Percentiles rank a stretch among this genome's conserved stretches.
Conservation (phyloP, 208 protist species). For the Novymonas esmeraldas region DNA sequence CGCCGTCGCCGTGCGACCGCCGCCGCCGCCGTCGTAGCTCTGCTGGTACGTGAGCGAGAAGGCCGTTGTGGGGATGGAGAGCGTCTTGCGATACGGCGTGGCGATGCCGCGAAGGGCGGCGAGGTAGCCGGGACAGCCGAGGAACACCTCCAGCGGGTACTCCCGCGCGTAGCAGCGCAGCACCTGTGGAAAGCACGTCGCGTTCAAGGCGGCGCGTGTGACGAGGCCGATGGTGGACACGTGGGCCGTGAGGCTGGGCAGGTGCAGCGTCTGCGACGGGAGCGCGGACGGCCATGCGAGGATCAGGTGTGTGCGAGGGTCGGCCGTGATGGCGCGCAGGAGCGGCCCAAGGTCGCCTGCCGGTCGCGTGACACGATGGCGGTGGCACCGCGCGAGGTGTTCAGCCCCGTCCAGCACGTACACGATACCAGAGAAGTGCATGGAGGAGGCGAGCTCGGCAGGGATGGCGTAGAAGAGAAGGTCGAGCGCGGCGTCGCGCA, state of each 20-base stretch:
- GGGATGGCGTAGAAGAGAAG: constrained; percentile 58
- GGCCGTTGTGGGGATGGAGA: constrained; percentile 30
- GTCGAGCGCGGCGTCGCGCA: constrained; percentile 62
- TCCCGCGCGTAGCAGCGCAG: constrained; percentile 29
- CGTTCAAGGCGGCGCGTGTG: constrained; percentile 1
- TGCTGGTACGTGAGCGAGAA: constrained; percentile 35
- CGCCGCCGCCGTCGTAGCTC: constrained; percentile 11
- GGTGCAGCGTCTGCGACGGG: constrained; percentile 22
- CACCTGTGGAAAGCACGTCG: constrained; percentile 27
- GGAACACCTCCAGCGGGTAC: constrained; percentile 54
- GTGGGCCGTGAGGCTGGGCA: constrained; percentile 30
- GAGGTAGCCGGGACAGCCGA: constrained; percentile 75
- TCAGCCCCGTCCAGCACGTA: constrained; percentile 60
- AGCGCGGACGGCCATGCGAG: constrained; percentile 37
- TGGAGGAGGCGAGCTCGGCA: constrained; percentile 45
- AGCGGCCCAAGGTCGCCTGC: constrained; percentile 52
- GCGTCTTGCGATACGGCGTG: constrained; percentile 15
- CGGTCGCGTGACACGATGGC: constrained; percentile 34
- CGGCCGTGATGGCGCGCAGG: constrained; percentile 41
- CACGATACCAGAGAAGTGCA: constrained; percentile 65
- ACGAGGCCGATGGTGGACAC: constrained; percentile 35
- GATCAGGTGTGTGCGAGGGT: constrained; percentile 25
- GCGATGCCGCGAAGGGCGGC: constrained; percentile 35
- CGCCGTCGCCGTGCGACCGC: constrained; percentile 29
- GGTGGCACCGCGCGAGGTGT: constrained; percentile 24